A percentile compares a stretch with the other conserved stretches of the same genome.
Evolutionary conservation across 352 stramenopile species (phyloP).

Genomic region (Globisporangium irregulare): DNA sequence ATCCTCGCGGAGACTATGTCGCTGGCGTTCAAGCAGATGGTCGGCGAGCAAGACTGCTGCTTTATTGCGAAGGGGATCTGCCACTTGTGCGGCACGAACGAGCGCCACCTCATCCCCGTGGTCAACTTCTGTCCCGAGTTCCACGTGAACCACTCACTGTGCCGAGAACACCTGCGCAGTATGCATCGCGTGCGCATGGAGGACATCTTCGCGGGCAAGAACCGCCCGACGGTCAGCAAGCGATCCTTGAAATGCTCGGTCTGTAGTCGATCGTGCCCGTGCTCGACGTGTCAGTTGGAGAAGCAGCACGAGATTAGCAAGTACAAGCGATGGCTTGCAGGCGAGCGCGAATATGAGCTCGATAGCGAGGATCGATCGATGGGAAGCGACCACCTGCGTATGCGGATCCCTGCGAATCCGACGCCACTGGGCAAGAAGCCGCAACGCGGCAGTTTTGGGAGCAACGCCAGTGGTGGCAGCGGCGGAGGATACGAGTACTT

Average conservation of each 20-base stretch:
- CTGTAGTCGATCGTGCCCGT: conserved; percentile 58
- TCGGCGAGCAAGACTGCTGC: conserved; percentile 56
- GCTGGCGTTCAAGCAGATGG: conserved; percentile 54
- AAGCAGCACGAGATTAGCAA: conserved; percentile 26
- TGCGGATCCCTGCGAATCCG: not conserved
- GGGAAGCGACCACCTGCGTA: conserved; percentile 30
- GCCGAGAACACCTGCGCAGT: conserved; percentile 68
- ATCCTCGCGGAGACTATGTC: conserved; percentile 42
- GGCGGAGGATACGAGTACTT: conserved; percentile 2
- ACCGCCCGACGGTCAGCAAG: conserved; percentile 62
- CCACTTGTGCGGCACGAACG: conserved; percentile 53
- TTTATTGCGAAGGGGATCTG: conserved; percentile 74
- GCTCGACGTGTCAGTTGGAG: conserved; percentile 44
- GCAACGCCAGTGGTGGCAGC: not conserved
- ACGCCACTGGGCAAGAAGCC: conserved; percentile 5
- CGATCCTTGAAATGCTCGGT: conserved; percentile 60
- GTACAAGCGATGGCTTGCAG: conserved; percentile 31
- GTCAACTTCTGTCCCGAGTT: conserved; percentile 77
- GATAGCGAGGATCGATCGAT: conserved; percentile 32
- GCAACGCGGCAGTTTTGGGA: conserved; percentile 4
- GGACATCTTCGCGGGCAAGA: conserved; percentile 70
- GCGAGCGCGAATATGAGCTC: conserved; percentile 17
- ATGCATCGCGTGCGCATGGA: conserved; percentile 69
- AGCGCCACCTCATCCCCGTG: conserved; percentile 52
- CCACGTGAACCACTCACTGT: conserved; percentile 65